A percentile compares a stretch with the other conserved stretches of the same genome.
Conservation (phyloP, 164 flowering plant species). For the Vitis labrusca region DNA sequence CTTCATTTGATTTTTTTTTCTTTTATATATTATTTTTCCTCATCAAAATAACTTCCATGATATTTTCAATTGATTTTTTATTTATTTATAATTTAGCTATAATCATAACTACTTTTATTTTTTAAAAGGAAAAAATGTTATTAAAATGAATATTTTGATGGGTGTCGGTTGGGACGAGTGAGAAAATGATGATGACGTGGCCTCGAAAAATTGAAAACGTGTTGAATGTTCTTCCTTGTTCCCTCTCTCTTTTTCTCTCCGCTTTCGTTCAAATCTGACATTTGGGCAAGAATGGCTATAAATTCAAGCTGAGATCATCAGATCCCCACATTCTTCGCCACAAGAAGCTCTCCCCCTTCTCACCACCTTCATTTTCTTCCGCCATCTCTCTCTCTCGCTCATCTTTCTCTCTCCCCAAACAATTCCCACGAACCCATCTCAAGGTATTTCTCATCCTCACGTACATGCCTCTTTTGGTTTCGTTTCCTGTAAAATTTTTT, state of each 20-base stretch:
- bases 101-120: too few species aligned
- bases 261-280: too few species aligned
- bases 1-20: too few species aligned
- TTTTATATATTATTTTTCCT: too few species aligned
- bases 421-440: not conserved
- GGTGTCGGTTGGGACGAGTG: not conserved
- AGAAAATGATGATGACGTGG: not conserved
- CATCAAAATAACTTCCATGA: too few species aligned
- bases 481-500: too few species aligned
- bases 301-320: not conserved
- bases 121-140: too few species aligned
- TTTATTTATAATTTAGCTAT: too few species aligned
- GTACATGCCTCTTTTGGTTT: too few species aligned
- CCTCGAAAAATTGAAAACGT: not conserved
- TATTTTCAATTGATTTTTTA: too few species aligned
- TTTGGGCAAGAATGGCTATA: not conserved
- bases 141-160: not conserved
- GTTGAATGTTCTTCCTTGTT: not conserved
- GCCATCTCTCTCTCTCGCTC: not conserved
- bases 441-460: too few species aligned
- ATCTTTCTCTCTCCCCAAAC: not conserved
- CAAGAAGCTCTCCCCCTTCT: not conserved
- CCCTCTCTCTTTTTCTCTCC: too few species aligned
- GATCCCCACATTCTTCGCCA: slow-evolving; percentile 16
- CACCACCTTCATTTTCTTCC: not conserved